Evolutionary conservation across 345 rosid genomes (phyloP), one percentile per base, ranked within the genome.

Genomic region (Conringia planisiliqua): DNA sequence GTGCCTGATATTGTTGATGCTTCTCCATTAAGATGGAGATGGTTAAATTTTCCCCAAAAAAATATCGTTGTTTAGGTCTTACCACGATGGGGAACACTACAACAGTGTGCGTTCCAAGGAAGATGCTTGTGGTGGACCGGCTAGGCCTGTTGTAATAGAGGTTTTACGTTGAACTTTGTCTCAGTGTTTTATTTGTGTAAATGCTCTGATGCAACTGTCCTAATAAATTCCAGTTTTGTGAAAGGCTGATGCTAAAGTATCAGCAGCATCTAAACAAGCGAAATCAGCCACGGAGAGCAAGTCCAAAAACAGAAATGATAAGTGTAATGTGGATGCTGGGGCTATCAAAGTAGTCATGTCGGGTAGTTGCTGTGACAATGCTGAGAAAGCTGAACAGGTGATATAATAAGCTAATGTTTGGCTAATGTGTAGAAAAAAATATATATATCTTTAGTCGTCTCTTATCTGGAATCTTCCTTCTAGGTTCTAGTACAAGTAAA

Each of bases 1-100:
- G 97, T 84, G 54, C 29, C 40, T 47, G 50, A 30, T 65, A 36
- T 44, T 1, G 5, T 35, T 55, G 3, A 50, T 70, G 44, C 6
- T 30, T 5, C 6, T 36, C 13, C 56, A 13, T 6, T 10, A 43
- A 11, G 29, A 78, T 47, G 48, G 38, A 64, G 16, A 24, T 61
- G 46, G 26, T 50, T 63, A 13, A 38, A 10, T 27, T 46, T 43
- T 64, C 0, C 55, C 14, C 6, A 16, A 24, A 51, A 22, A n/a
- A 1, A 3, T 38, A 4, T 30, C 24, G n/a, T 55, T 13, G 72
- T 42, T 44, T 74, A 94, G 98, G 79, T 94, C 98, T 78, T 94
- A 94, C 82, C 98, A 91, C 32, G 96, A 91, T 68, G 98, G 82
- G 47, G 98, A 94, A 76, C 98, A 94, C 68, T 91, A 91, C 67